Evolutionary conservation across 192 early-diverging fungal species (phyloP), one percentile per base, ranked within the genome.

Genomic region (Backusella psychrophila): DNA sequence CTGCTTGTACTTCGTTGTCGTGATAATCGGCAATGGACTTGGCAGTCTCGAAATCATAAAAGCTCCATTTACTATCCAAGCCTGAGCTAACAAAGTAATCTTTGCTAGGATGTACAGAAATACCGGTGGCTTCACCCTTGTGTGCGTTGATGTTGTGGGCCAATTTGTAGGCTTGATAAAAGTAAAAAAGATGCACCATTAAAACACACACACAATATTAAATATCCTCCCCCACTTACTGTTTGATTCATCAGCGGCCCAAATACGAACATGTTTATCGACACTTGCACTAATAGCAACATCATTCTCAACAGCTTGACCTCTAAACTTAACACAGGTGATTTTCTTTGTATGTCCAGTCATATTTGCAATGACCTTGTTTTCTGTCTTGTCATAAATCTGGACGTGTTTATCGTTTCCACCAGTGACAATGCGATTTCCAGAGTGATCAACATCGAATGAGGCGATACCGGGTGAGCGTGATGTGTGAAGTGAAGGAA

Each of bases 321-420:
- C 85, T 26, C 87, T 77, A 89, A 92, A 95, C n/a, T 84, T 82
- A 0, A 94, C 94, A 36, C 85, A 77, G 1, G 90, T 93, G 42
- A 98, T 85, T 73, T 90, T 91, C 79, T 96, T 95, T 14, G 89
- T 93, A 76, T 95, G 94, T n/a, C 94, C 94, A 76, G 94, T 94
- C 77, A 93, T 80, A 3, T 86, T 88, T 5, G 87, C 89, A 26
- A 94, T 76, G 0, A 90, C 88, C 77, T 92, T 90, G 56, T 88
- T 90, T 56, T 87, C 84, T 2, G 78, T 69, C 82, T 87, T 85
- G 81, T 92, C 88, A 66, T 92, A 93, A 35, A 97, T 83, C 68
- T 90, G 80, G 17, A 90, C 91, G 49, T 93, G 88, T 81, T 95
- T 94, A 75, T 95, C 94, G 34, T 87, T 83, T 14, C 93, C 95